phyloP scores from a whole-genome alignment of 306 rosid species.

The Rosa multiflora region DNA sequence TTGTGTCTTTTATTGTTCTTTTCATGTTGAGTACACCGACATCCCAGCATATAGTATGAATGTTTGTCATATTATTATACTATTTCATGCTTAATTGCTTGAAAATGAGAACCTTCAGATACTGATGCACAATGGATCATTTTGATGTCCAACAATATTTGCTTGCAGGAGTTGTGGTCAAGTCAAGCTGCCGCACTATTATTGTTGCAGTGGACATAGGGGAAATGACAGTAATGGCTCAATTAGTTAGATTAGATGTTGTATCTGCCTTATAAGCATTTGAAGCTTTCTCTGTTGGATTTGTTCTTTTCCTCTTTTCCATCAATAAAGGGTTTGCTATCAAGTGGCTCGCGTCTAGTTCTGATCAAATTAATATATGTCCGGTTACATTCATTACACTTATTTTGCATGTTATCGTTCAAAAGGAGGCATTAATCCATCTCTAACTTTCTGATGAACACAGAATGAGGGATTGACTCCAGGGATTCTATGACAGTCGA shows the following conservation, averaged over 20 bases:
- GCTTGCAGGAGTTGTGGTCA: conserved; percentile 46
- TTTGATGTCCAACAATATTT: not conserved
- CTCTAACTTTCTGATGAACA: not conserved
- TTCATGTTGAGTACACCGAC: too few relatives aligned
- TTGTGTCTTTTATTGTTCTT: too few relatives aligned
- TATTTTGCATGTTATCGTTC: not conserved
- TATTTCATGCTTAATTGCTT: too few relatives aligned
- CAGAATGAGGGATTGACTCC: not conserved
- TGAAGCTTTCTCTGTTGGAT: too few relatives aligned
- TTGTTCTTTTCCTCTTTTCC: too few relatives aligned
- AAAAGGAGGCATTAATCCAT: not conserved
- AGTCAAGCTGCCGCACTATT: conserved; percentile 61
- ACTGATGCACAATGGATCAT: not conserved
- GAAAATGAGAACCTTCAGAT: not conserved
- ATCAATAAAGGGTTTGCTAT: too few relatives aligned
- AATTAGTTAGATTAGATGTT: too few relatives aligned
- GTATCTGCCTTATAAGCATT: too few relatives aligned
- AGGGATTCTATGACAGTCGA: not conserved
- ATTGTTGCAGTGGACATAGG: conserved; percentile 54
- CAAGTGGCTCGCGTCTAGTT: not conserved
- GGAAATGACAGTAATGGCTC: conserved; percentile 10
- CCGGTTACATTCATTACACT: too few relatives aligned
- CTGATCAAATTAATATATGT: not conserved
- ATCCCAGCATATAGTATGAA: too few relatives aligned
- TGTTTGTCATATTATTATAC: too few relatives aligned